These are phyloP conservation scores for Candida coquimbonensis DNA, from an alignment of 805 yeast species.

Conservation along the genomic window DNA sequence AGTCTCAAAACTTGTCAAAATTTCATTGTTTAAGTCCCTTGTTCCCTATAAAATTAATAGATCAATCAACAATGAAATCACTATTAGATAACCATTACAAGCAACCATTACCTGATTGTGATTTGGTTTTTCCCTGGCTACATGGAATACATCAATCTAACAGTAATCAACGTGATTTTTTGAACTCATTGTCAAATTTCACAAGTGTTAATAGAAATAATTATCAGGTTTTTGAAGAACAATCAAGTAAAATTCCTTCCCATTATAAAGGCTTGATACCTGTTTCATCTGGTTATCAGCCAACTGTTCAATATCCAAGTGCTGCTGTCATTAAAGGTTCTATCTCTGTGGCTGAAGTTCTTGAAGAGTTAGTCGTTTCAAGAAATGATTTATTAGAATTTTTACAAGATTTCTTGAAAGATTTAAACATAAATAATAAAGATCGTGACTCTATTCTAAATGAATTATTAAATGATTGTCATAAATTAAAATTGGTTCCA, in stretches of 20 bases:
- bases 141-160: constrained; percentile 47
- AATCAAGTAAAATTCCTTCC: constrained; percentile 15
- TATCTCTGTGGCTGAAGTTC: constrained; percentile 45
- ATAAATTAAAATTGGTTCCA: constrained; percentile 35
- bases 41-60: constrained; percentile 17
- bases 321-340: constrained; percentile 49
- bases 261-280: constrained; percentile 18
- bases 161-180: constrained; percentile 19
- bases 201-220: constrained; percentile 18
- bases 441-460: constrained; percentile 6
- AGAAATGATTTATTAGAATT: constrained; percentile 26
- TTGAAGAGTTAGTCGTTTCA: constrained; percentile 41
- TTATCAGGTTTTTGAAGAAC: constrained; percentile 14
- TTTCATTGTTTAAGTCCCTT: constrained; percentile 3
- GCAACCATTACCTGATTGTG: constrained; percentile 53
- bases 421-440: constrained; percentile 15
- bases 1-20: too few relatives aligned
- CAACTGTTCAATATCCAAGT: constrained; percentile 27
- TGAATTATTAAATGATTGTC: constrained; percentile 21
- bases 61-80: constrained; percentile 13
- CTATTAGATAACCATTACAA: constrained; percentile 18
- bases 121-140: constrained; percentile 79
- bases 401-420: constrained; percentile 15
- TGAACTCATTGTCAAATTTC: constrained; percentile 15
- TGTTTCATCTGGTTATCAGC: constrained; percentile 22